Evolutionary conservation across 2,329 filamentous ascomycete species (phyloP), one percentile per base, ranked within the genome.

Genomic region (Cordyceps farinosa): DNA sequence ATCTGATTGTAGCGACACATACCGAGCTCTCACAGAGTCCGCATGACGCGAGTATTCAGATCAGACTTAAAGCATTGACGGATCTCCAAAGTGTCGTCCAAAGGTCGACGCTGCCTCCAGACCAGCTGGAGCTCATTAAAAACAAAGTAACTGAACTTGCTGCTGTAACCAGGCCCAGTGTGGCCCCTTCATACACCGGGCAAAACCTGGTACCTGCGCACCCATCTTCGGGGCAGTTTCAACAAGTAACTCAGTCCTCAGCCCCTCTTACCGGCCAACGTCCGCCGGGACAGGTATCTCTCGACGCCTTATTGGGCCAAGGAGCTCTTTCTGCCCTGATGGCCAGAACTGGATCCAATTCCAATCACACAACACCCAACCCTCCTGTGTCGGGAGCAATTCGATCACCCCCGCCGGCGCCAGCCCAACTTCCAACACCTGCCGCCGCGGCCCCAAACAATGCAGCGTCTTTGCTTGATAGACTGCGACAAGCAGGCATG

Each of bases 101-200:
- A 75, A 88, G 83, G 69, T 90, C 92, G 76, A 87, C 88, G 72
- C 82, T 97, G 74, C 89, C 89, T 65, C 87, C 87, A 70, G 88
- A 93, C 72, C 90, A 96, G 79, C 84, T 97, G 73, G 87, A 90
- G 77, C 86, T 90, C 75, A 90, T 97, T 77, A 91, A 89, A 77
- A 88, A 89, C 74, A 91, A 95, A 84, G 88, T 97, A 76, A 87
- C 89, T 75, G 87, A 88, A 76, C 84, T 97, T 75, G 85, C 75
- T 76, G 72, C 86, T 81, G 78, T 84, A 85, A 84, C 83, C 72
- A 82, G 80, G 75, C 70, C 68, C 45, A 71, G 71, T 66, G 67
- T 72, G 62, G 65, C 72, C 64, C 44, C 52, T 32, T 48, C 44
- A 55, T 55, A 62, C 27, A 27, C 32, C 32, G 60, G 60, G 30